These are phyloP conservation scores for Trichoderma lentiforme DNA, from an alignment of 2,329 filamentous ascomycete species.

Conservation along the genomic window DNA sequence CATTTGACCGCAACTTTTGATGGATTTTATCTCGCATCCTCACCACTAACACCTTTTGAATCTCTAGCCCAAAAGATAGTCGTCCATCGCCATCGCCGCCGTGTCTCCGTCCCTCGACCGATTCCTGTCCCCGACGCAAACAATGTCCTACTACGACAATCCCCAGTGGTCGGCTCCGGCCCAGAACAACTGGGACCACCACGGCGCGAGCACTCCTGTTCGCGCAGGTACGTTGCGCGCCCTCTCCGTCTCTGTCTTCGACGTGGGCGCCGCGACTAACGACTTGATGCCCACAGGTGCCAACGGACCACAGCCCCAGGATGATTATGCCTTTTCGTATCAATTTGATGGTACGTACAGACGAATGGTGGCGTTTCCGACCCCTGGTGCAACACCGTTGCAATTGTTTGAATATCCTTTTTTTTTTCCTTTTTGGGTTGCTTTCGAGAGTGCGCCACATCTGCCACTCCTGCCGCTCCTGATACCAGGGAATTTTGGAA, in stretches of 20 bases:
- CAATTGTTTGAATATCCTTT: background rate
- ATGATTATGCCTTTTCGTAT: slow-evolving; percentile 78
- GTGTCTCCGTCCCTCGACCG: slow-evolving; percentile 4
- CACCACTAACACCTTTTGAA: slow-evolving; percentile 3
- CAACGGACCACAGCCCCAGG: slow-evolving; percentile 69
- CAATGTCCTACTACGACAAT: slow-evolving; percentile 48
- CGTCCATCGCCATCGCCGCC: background rate
- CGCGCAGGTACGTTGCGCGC: slow-evolving; percentile 36
- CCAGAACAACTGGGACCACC: slow-evolving; percentile 47
- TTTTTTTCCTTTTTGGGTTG: background rate
- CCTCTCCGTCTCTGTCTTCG: background rate
- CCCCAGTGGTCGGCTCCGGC: slow-evolving; percentile 37
- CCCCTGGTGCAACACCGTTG: background rate
- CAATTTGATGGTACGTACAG: slow-evolving; percentile 80
- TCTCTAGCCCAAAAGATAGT: background rate
- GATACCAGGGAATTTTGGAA: background rate
- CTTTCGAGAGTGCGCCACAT: background rate
- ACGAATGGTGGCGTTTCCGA: background rate
- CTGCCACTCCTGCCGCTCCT: background rate
- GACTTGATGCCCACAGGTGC: slow-evolving; percentile 53
- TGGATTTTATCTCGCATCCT: slow-evolving; percentile 15
- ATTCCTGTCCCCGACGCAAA: slow-evolving; percentile 11
- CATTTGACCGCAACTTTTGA: slow-evolving; percentile 19
- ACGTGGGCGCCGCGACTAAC: slow-evolving; percentile 14
- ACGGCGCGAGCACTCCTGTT: slow-evolving; percentile 40